Evolutionary conservation across 441 rosid species (phyloP).

Genomic region (Mallotus repandus): DNA sequence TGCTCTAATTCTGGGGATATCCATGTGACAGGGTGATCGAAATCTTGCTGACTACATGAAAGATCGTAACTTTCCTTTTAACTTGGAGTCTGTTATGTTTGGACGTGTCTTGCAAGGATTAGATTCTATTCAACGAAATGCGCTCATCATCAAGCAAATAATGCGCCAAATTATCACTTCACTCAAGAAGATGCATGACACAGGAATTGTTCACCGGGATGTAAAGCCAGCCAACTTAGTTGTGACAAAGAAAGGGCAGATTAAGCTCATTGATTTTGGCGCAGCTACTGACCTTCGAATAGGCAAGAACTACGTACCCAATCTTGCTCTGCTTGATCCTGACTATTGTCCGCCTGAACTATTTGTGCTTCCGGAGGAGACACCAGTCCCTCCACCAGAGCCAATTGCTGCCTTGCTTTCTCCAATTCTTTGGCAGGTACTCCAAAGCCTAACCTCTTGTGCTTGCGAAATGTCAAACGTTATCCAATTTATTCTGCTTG

Average conservation of each 20-base stretch:
- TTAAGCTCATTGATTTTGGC: constrained; percentile 97
- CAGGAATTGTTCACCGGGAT: constrained; percentile 91
- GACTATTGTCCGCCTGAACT: constrained; percentile 93
- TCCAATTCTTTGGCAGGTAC: constrained; percentile 92
- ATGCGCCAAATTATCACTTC: constrained; percentile 89
- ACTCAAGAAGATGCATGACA: constrained; percentile 79
- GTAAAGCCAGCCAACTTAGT: constrained; percentile 93
- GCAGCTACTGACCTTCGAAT: constrained; percentile 96
- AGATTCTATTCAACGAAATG: constrained; percentile 72
- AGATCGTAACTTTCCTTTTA: constrained; percentile 81
- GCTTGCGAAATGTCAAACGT: background rate
- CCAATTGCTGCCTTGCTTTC: constrained; percentile 92
- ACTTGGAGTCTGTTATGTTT: constrained; percentile 82
- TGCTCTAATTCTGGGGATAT: constrained; percentile 36
- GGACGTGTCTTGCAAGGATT: constrained; percentile 76
- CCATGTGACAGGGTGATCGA: constrained; percentile 70
- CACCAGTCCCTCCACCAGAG: constrained; percentile 96
- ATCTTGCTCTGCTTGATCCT: constrained; percentile 74
- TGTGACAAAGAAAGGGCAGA: constrained; percentile 83
- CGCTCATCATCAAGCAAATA: constrained; percentile 86
- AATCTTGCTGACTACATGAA: constrained; percentile 86
- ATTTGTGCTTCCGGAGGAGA: constrained; percentile 91
- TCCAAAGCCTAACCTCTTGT: background rate
- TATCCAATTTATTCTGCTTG: background rate
- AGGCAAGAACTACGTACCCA: constrained; percentile 83